These are phyloP conservation scores for Diutina ranongensis DNA, from an alignment of 1,139 yeast genomes.

Conservation along the genomic window DNA sequence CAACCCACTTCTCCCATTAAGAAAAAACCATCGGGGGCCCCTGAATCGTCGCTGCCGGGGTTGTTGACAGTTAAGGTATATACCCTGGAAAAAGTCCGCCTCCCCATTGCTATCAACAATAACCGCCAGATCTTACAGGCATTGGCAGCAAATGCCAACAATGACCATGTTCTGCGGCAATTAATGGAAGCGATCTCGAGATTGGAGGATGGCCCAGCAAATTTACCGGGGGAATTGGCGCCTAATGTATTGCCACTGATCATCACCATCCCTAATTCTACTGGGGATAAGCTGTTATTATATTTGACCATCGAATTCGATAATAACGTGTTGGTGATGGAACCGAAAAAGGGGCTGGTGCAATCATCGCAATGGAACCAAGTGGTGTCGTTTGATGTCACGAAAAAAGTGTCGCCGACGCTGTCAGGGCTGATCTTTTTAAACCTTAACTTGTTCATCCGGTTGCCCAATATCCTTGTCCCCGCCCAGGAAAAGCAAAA, in stretches of 20 bases:
- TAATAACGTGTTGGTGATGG: conserved; percentile 73
- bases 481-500: conserved; percentile 29
- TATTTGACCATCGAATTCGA: conserved; percentile 70
- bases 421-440: conserved; percentile 31
- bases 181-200: conserved; percentile 15
- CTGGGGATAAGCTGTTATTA: conserved; percentile 41
- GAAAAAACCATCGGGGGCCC: not conserved
- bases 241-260: conserved; percentile 53
- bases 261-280: conserved; percentile 43
- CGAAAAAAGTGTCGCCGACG: conserved; percentile 30
- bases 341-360: conserved; percentile 63
- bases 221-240: conserved; percentile 22
- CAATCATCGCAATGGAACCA: conserved; percentile 59
- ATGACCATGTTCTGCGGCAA: conserved; percentile 24
- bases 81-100: conserved; percentile 44
- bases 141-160: conserved; percentile 37
- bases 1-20: not conserved
- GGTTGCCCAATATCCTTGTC: conserved; percentile 59
- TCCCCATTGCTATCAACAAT: conserved; percentile 51
- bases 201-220: conserved; percentile 11
- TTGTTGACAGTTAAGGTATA: conserved; percentile 60
- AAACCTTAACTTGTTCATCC: conserved; percentile 63
- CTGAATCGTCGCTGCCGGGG: conserved; percentile 36
- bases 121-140: conserved; percentile 41
- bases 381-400: conserved; percentile 85